Percentiles rank a stretch among this genome's conserved stretches.
phyloP scores from a whole-genome alignment of 1,139 yeast species.

The Pneumocystis sp. region DNA sequence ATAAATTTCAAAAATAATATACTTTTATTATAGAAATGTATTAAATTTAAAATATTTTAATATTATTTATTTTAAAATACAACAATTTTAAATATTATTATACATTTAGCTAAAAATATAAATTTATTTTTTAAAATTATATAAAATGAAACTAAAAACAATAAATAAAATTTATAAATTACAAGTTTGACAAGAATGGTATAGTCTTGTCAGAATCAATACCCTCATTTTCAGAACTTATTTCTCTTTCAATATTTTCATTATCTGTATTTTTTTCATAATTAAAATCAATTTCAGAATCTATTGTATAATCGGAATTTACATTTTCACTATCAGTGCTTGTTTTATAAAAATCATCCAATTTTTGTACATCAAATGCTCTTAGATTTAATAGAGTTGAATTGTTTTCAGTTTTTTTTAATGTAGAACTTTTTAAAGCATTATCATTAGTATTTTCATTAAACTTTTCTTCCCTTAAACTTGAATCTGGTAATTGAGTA shows the following conservation, averaged over 20 bases:
- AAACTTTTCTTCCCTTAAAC: conserved; percentile 17
- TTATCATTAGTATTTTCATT: conserved; percentile 17
- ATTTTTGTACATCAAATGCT: conserved; percentile 16
- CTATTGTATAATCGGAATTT: conserved; percentile 16
- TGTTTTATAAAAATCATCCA: conserved; percentile 46
- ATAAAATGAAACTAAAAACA: background rate
- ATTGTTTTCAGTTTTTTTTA: conserved; percentile 4
- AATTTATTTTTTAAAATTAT: conserved; percentile 16
- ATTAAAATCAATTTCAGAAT: conserved; percentile 3
- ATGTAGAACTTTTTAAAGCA: conserved; percentile 2
- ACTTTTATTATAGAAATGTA: conserved; percentile 2
- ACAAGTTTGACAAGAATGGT: conserved; percentile 19
- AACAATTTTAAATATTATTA: background rate
- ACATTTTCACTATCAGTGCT: conserved; percentile 40
- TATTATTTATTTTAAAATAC: background rate
- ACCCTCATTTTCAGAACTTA: conserved; percentile 17
- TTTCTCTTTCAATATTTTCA: conserved; percentile 20
- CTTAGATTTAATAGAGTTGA: conserved; percentile 3
- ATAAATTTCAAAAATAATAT: background rate
- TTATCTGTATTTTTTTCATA: conserved; percentile 18
- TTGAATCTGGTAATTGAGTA: conserved; percentile 16
- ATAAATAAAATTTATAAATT: conserved; percentile 3
- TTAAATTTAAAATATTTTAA: background rate
- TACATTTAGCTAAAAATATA: background rate
- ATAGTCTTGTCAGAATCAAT: conserved; percentile 14